Evolutionary conservation across 1,139 yeast species (phyloP).

Genomic region (Casaregolazyma suthepensis): DNA sequence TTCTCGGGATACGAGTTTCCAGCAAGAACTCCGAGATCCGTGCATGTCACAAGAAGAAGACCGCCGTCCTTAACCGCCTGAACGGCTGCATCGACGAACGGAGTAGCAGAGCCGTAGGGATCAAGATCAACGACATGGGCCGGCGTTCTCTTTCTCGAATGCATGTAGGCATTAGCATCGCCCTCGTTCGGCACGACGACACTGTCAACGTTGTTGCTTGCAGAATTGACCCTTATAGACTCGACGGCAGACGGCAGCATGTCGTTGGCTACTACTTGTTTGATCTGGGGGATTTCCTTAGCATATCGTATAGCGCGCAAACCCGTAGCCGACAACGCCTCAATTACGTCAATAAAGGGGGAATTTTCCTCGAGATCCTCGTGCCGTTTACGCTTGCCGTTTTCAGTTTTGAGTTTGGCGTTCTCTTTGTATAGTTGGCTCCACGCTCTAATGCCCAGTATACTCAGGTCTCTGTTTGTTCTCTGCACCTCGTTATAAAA

Average conservation of each 20-base stretch:
- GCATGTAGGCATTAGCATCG: constrained; percentile 85
- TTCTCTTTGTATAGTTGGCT: constrained; percentile 45
- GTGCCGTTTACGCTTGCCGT: constrained; percentile 15
- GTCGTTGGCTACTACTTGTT: constrained; percentile 80
- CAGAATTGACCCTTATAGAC: constrained; percentile 65
- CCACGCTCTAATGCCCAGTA: constrained; percentile 84
- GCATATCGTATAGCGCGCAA: constrained; percentile 89
- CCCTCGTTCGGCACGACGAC: constrained; percentile 65
- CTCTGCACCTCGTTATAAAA: constrained; percentile 96
- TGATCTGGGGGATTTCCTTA: constrained; percentile 73
- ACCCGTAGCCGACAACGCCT: constrained; percentile 94
- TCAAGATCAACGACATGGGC: constrained; percentile 83
- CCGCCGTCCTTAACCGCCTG: constrained; percentile 81
- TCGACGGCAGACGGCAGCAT: constrained; percentile 80
- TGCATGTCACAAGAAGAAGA: constrained; percentile 80
- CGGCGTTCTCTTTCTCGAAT: constrained; percentile 40
- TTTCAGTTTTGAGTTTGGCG: constrained; percentile 28
- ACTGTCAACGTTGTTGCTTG: constrained; percentile 51
- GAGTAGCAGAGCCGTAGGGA: constrained; percentile 97
- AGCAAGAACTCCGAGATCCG: constrained; percentile 92
- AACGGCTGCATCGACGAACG: constrained; percentile 86
- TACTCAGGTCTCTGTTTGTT: constrained; percentile 86
- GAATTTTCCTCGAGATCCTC: constrained; percentile 15
- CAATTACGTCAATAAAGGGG: constrained; percentile 62
- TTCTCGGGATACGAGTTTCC: constrained; percentile 96